phyloP scores from a whole-genome alignment of 306 rosid genomes.

The Malus fusca region DNA sequence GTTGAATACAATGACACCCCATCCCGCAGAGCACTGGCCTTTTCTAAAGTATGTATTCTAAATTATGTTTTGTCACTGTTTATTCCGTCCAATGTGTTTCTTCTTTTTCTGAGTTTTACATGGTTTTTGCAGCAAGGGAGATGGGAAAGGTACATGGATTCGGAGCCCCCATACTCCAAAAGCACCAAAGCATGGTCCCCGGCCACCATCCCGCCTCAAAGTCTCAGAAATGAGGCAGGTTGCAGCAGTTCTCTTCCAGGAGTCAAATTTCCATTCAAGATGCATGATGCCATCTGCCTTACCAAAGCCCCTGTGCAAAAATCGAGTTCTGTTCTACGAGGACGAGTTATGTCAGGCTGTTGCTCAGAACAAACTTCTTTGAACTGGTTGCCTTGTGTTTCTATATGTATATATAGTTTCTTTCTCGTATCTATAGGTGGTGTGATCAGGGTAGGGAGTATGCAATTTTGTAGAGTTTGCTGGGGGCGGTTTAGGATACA shows the following conservation, averaged over 20 bases:
- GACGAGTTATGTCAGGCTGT: constrained; percentile 95
- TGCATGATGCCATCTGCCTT: constrained; percentile 68
- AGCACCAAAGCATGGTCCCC: constrained; percentile 89
- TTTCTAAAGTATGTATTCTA: constrained; percentile 40
- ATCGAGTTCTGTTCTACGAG: constrained; percentile 85
- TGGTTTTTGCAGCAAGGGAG: constrained; percentile 51
- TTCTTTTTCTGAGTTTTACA: neutral
- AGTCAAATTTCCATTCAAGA: constrained; percentile 58
- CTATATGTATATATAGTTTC: constrained; percentile 41
- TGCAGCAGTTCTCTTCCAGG: constrained; percentile 90
- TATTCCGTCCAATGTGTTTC: neutral
- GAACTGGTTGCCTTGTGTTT: constrained; percentile 20
- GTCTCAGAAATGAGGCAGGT: constrained; percentile 81
- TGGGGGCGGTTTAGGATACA: constrained; percentile 42
- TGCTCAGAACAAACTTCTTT: constrained; percentile 87
- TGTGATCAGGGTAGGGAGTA: constrained; percentile 31
- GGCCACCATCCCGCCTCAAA: constrained; percentile 89
- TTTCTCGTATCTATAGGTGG: constrained; percentile 16
- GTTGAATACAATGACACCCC: constrained; percentile 64
- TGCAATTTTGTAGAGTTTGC: constrained; percentile 56
- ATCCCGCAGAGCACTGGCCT: constrained; percentile 80
- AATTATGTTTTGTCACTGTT: neutral
- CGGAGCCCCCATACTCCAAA: constrained; percentile 78
- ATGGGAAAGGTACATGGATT: constrained; percentile 46
- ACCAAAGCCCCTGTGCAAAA: constrained; percentile 74